These are phyloP conservation scores for Sporothrix luriei DNA, from an alignment of 2,329 filamentous ascomycete genomes.

Conservation along the genomic window DNA sequence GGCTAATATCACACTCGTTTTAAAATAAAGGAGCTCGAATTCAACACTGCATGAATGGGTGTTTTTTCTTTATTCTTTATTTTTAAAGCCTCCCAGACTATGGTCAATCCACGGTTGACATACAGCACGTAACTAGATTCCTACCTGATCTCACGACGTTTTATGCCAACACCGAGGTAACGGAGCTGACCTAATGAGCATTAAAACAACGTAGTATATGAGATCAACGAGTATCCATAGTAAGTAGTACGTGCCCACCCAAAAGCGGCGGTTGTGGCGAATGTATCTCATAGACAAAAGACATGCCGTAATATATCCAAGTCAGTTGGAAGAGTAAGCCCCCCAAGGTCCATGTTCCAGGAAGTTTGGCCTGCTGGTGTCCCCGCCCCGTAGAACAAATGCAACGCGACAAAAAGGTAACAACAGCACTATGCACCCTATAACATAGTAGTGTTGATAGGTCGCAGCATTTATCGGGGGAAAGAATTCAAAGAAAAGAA, in stretches of 20 bases:
- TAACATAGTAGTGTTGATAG: background rate
- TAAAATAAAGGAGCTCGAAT: too few species aligned
- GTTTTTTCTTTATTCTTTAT: too few species aligned
- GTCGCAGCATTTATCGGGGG: background rate
- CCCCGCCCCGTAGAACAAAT: background rate
- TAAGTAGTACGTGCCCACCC: background rate
- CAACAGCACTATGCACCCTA: background rate
- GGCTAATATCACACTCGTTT: too few species aligned
- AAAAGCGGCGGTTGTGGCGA: background rate
- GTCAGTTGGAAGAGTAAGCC: background rate
- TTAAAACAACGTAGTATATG: background rate
- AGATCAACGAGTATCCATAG: background rate
- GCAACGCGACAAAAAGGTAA: background rate
- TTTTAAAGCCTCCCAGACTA: too few species aligned
- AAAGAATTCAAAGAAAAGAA: background rate
- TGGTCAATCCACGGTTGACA: too few species aligned
- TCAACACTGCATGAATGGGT: too few species aligned
- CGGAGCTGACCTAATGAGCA: background rate
- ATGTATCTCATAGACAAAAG: constrained; percentile 9
- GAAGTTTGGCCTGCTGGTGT: background rate
- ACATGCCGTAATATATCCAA: background rate
- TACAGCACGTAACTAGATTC: background rate
- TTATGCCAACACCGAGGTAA: background rate
- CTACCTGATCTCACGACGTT: background rate
- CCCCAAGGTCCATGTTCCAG: background rate